Evolutionary conservation across 768 basidiomycete genomes (phyloP).

Genomic region (Boletellus emodensis): DNA sequence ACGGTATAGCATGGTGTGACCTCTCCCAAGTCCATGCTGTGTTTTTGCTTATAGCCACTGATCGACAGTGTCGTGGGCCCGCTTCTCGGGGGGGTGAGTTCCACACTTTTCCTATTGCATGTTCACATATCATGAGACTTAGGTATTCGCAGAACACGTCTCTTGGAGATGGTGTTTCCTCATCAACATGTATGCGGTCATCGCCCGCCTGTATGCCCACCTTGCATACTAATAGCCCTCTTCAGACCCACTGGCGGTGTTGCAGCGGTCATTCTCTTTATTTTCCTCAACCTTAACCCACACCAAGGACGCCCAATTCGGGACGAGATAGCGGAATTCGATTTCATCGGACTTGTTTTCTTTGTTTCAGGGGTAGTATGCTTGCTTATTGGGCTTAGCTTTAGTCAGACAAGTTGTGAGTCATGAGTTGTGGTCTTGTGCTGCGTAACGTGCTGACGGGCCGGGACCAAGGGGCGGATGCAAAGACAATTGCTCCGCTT

Average conservation of each 20-base stretch:
- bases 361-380: slow-evolving; percentile 65
- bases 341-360: slow-evolving; percentile 63
- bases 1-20: slow-evolving; percentile 56
- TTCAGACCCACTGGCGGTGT: slow-evolving; percentile 71
- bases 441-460: not conserved
- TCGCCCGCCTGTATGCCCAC: not conserved
- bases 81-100: slow-evolving; percentile 69
- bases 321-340: slow-evolving; percentile 62
- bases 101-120: slow-evolving; percentile 3
- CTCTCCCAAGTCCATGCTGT: not conserved
- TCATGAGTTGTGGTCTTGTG: slow-evolving; percentile 1
- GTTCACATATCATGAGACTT: not conserved
- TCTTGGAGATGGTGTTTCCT: slow-evolving; percentile 86
- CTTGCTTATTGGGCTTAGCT: slow-evolving; percentile 69
- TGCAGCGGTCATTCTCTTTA: slow-evolving; percentile 57
- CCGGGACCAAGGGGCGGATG: slow-evolving; percentile 45
- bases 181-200: slow-evolving; percentile 58
- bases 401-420: slow-evolving; percentile 64
- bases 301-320: slow-evolving; percentile 54
- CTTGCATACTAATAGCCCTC: not conserved
- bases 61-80: slow-evolving; percentile 62
- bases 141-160: slow-evolving; percentile 66
- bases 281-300: slow-evolving; percentile 79
- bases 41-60: not conserved
- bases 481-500: slow-evolving; percentile 61